Percentiles rank a stretch among this genome's conserved stretches.
Conservation (phyloP, 2,329 filamentous ascomycete species). For the Pleomassaria siparia region DNA sequence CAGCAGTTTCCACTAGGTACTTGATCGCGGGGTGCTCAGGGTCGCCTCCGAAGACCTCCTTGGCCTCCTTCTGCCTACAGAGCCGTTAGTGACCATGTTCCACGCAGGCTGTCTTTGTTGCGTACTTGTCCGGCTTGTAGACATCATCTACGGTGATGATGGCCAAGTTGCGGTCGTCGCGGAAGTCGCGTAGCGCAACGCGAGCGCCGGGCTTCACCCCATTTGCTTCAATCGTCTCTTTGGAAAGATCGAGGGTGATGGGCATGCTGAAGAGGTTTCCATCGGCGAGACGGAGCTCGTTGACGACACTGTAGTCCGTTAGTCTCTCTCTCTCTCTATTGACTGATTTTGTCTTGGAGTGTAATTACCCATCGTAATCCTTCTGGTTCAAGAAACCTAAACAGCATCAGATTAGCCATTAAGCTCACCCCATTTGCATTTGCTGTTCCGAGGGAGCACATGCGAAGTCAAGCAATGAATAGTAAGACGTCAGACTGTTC, state of each 20-base stretch:
- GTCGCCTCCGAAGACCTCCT: conserved; percentile 91
- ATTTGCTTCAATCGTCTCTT: conserved; percentile 72
- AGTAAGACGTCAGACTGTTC: too few relatives aligned
- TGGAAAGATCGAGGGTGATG: conserved; percentile 85
- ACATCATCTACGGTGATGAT: conserved; percentile 95
- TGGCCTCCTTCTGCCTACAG: conserved; percentile 78
- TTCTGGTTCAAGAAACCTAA: conserved; percentile 96
- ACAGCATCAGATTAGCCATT: conserved; percentile 14
- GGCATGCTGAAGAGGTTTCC: conserved; percentile 95
- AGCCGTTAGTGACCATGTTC: conserved; percentile 22
- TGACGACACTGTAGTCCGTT: conserved; percentile 69
- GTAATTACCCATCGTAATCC: conserved; percentile 83
- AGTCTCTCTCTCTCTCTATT: conserved; percentile 1
- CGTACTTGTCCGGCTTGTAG: conserved; percentile 93
- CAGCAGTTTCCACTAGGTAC: conserved; percentile 78
- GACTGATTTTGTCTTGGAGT: too few relatives aligned
- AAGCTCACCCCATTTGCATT: not conserved
- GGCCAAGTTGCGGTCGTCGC: conserved; percentile 93
- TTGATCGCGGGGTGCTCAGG: conserved; percentile 89
- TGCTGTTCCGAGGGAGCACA: not conserved
- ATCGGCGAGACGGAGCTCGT: conserved; percentile 80
- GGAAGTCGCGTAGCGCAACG: conserved; percentile 88
- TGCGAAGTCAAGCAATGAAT: too few relatives aligned
- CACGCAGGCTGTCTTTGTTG: conserved; percentile 8
- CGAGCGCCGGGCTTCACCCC: conserved; percentile 78